Evolutionary conservation across 768 basidiomycete genomes (phyloP).

Genomic region (Leucocoprinus leucothites): DNA sequence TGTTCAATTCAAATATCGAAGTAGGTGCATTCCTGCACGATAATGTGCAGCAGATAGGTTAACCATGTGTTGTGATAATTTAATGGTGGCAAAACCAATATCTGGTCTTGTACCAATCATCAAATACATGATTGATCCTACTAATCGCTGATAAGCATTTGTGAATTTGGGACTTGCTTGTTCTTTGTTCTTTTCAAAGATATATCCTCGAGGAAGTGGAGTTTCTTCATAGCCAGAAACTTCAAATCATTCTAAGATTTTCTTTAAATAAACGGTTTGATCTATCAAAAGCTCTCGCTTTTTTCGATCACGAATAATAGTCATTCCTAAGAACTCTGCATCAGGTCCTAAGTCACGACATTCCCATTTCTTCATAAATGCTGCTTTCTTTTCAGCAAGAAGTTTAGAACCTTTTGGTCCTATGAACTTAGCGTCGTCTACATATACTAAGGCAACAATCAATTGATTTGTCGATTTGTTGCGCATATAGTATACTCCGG

Average conservation of each 20-base stretch:
- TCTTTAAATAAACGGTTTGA: slow-evolving; percentile 16
- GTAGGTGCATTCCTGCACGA: not conserved
- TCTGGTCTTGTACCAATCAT: slow-evolving; percentile 17
- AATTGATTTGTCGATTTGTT: too few relatives aligned
- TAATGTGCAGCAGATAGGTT: slow-evolving; percentile 12
- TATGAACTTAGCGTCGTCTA: not conserved
- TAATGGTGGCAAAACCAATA: slow-evolving; percentile 15
- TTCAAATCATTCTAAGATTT: too few relatives aligned
- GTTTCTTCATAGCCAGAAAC: not conserved
- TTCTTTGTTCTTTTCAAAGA: not conserved
- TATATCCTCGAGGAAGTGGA: slow-evolving; percentile 13
- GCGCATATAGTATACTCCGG: not conserved
- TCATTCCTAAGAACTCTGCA: too few relatives aligned
- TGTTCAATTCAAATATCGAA: slow-evolving; percentile 7
- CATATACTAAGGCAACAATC: not conserved
- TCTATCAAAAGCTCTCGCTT: slow-evolving; percentile 10
- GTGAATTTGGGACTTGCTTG: not conserved
- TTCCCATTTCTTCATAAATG: slow-evolving; percentile 21
- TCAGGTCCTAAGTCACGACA: slow-evolving; percentile 18
- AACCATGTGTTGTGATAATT: slow-evolving; percentile 12
- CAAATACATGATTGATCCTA: slow-evolving; percentile 16
- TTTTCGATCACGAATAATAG: not conserved
- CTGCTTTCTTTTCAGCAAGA: slow-evolving; percentile 9
- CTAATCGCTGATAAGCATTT: slow-evolving; percentile 7
- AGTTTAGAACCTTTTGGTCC: not conserved